A percentile compares a stretch with the other conserved stretches of the same genome.
phyloP scores from a whole-genome alignment of 306 rosid species.

The Pyrus communis region DNA sequence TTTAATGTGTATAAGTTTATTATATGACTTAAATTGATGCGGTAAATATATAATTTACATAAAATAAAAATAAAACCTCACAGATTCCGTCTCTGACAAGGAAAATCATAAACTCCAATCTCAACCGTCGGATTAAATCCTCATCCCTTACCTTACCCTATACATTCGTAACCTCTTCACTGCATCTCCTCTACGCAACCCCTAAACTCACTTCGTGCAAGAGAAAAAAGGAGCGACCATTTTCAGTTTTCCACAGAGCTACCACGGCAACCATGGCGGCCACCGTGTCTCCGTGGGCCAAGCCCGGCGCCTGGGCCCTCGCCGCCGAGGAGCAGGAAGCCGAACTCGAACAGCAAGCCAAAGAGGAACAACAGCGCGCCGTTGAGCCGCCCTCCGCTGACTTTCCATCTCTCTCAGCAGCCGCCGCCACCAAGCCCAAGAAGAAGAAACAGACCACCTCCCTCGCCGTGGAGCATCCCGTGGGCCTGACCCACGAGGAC shows the following conservation, averaged over 20 bases:
- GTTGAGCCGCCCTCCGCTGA: constrained; percentile 37
- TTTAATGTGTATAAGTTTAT: too few species aligned
- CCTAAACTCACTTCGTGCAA: not conserved
- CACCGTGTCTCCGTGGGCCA: constrained; percentile 76
- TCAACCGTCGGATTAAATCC: constrained; percentile 16
- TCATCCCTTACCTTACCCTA: not conserved
- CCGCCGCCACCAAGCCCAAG: constrained; percentile 67
- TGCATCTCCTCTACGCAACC: constrained; percentile 24
- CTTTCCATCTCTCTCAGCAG: constrained; percentile 79
- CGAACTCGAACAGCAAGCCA: constrained; percentile 50
- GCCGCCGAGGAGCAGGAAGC: constrained; percentile 73
- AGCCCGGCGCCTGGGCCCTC: constrained; percentile 97
- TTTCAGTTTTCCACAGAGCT: not conserved
- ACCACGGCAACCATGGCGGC: constrained; percentile 61
- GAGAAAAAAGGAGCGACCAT: not conserved
- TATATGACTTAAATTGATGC: too few species aligned
- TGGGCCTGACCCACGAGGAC: constrained; percentile 32
- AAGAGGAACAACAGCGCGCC: not conserved
- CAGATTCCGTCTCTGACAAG: not conserved
- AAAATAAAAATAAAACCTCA: too few species aligned
- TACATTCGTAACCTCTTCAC: not conserved
- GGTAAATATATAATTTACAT: too few species aligned
- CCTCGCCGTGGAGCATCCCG: constrained; percentile 36
- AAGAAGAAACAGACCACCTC: constrained; percentile 71
- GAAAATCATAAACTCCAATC: not conserved